These are phyloP conservation scores for Panaeolus cyanescens DNA, from an alignment of 768 basidiomycete genomes.

Conservation along the genomic window DNA sequence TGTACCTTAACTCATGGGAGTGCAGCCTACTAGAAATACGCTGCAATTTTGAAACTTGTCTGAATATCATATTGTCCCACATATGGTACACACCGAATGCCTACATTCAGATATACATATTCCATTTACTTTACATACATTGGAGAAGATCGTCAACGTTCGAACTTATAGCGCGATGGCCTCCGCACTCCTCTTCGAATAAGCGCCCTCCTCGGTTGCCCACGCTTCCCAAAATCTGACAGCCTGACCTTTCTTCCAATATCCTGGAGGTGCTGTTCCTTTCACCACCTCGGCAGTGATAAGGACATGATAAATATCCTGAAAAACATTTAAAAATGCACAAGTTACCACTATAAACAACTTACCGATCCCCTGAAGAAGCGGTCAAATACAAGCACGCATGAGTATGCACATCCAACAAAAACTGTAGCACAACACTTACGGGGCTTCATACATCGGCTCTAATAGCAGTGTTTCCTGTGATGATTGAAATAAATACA, in stretches of 20 bases:
- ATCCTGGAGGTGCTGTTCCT: slow-evolving; percentile 62
- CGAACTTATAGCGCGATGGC: neutral
- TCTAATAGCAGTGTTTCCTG: slow-evolving; percentile 84
- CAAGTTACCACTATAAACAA: slow-evolving; percentile 2
- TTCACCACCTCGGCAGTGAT: slow-evolving; percentile 73
- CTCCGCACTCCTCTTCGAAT: slow-evolving; percentile 10
- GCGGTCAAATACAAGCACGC: neutral
- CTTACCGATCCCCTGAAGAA: slow-evolving; percentile 65
- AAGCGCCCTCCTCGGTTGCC: slow-evolving; percentile 62
- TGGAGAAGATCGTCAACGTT: neutral
- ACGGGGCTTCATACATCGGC: slow-evolving; percentile 93
- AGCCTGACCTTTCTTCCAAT: slow-evolving; percentile 73
- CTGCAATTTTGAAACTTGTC: neutral
- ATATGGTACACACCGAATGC: neutral
- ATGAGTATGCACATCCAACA: neutral
- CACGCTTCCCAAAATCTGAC: slow-evolving; percentile 77
- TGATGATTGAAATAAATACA: slow-evolving; percentile 3
- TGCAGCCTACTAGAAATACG: neutral
- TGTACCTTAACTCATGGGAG: slow-evolving; percentile 1
- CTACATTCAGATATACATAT: neutral
- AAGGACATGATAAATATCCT: slow-evolving; percentile 84
- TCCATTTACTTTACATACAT: neutral
- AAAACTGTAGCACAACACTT: slow-evolving; percentile 36
- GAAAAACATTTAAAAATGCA: neutral
- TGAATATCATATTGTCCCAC: neutral